Evolutionary conservation across 805 yeast genomes (phyloP), one percentile per base, ranked within the genome.

Genomic region (Yarrowia sp.): DNA sequence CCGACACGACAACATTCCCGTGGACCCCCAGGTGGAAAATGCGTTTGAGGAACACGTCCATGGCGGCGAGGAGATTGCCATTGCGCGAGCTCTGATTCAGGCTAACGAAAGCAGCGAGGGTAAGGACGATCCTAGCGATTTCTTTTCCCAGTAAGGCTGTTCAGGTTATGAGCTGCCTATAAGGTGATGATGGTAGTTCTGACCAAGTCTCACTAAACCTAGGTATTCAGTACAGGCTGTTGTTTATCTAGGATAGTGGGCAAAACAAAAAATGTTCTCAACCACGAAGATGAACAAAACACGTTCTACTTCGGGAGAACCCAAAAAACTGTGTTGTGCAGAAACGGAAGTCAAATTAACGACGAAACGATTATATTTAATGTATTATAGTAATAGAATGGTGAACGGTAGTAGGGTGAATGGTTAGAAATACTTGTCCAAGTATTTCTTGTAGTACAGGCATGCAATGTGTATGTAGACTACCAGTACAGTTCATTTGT

Each of bases 81-180:
- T 87, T 72, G 90, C 91, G 0, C 79, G 89, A 52, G 91, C 89
- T 0, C 78, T 87, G 72, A 86, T 87, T 61, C 89, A 86, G 70
- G 88, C 89, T 0, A 85, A 83, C 71, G 86, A 81, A 66, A 56
- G 64, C 32, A 40, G 59, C 10, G 67, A 65, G 16, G 70, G 68
- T n/a, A 65, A 69, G 11, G 71, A 68, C 32, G 67, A 43, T 15
- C 67, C 67, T 8, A 22, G 48, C 4, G 56, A 63, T n/a, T 63
- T 63, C 45, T 63, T 63, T n/a, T 16, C 56, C 4, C 67, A 63
- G 32, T 63, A 48, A 16, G 5, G 36, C 26, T 10, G 4, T 26
- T 26, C 32, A 26, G 32, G 32, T 26, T 26, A 26, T 3, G 32
- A 2, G 32, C 32, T 26, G 32, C 32, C 32, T 1, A 2, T 26